Percentiles rank a stretch among this genome's conserved stretches.
phyloP scores from a whole-genome alignment of 1,284 basidiomycete genomes.

The Tilletia walkeri region DNA sequence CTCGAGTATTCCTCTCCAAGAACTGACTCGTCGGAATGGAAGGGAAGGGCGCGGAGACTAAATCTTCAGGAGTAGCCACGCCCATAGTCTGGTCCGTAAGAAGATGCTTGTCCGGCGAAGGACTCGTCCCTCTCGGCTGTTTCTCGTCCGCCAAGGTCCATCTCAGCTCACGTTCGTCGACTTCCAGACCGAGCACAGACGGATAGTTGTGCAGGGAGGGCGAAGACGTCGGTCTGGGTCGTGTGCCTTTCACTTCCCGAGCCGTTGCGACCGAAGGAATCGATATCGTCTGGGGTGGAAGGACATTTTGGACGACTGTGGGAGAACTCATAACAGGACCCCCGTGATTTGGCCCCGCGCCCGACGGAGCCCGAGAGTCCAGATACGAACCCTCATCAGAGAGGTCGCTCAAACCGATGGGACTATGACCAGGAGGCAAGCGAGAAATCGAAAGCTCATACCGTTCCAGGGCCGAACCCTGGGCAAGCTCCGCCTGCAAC shows the following conservation, averaged over 20 bases:
- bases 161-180: slow-evolving; percentile 29
- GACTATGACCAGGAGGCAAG: slow-evolving; percentile 17
- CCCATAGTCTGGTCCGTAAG: background rate
- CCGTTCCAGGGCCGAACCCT: background rate
- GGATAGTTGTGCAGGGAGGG: slow-evolving; percentile 22
- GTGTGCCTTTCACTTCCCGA: background rate
- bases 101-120: no score
- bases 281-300: background rate
- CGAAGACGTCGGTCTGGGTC: slow-evolving; percentile 23
- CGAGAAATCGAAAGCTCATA: slow-evolving; percentile 14
- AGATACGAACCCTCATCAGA: slow-evolving; percentile 30
- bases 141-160: slow-evolving; percentile 37
- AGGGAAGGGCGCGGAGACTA: background rate
- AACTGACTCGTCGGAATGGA: background rate
- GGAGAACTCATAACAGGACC: no score
- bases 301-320: no score
- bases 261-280: slow-evolving; percentile 32
- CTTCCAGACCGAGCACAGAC: slow-evolving; percentile 28
- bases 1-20: background rate
- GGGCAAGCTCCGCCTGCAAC: slow-evolving; percentile 18
- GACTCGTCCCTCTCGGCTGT: no score
- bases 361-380: background rate
- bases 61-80: background rate
- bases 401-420: slow-evolving; percentile 29
- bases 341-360: no score